Conservation (phyloP, 768 basidiomycete genomes). For the Lactarius deliciosus region DNA sequence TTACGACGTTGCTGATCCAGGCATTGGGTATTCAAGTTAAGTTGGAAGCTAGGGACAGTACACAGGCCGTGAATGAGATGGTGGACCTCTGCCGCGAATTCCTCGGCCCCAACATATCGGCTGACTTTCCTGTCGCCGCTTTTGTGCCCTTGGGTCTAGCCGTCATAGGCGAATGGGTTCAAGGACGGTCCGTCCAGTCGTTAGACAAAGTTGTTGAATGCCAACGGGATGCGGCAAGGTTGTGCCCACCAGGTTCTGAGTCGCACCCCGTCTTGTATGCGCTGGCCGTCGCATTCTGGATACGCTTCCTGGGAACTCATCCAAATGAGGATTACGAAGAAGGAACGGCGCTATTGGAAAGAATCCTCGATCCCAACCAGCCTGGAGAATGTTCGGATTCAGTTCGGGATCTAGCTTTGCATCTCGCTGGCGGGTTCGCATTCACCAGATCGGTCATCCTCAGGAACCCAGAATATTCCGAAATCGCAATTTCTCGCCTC, state of each 20-base stretch:
- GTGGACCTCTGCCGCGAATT: background rate
- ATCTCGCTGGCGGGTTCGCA: fast-evolving
- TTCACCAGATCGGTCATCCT: background rate
- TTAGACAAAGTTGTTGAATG: background rate
- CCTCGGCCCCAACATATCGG: background rate
- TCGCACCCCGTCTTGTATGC: background rate
- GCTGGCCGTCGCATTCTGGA: background rate
- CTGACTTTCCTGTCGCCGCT: background rate
- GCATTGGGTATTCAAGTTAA: background rate
- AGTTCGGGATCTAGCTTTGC: background rate
- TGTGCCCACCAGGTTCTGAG: background rate
- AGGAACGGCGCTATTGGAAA: background rate
- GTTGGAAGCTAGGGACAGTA: background rate
- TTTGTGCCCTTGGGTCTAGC: background rate
- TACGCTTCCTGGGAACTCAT: background rate
- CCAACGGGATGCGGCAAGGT: background rate
- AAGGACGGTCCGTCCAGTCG: background rate
- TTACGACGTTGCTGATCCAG: background rate
- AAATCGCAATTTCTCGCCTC: background rate
- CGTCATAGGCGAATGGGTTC: fast-evolving
- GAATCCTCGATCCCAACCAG: background rate
- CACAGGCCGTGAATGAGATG: background rate
- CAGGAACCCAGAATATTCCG: background rate
- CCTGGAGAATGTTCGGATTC: background rate
- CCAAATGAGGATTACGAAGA: background rate